Evolutionary conservation across 768 basidiomycete species (phyloP).

Genomic region (Boletus rubescentipes): DNA sequence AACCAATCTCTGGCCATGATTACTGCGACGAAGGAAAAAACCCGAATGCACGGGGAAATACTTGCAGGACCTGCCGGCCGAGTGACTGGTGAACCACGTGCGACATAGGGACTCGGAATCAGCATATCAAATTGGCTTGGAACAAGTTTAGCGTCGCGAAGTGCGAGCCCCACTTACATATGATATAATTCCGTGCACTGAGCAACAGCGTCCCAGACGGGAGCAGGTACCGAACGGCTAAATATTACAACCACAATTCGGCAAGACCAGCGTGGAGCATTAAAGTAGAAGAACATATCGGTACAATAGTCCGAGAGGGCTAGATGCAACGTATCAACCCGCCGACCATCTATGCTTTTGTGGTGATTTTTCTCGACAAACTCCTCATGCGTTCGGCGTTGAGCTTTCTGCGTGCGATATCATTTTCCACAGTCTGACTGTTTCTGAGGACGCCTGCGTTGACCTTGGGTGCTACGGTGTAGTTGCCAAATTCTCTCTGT

Average conservation of each 20-base stretch:
- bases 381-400: slow-evolving; percentile 71
- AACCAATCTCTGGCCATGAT: not conserved
- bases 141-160: too few species aligned
- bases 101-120: not conserved
- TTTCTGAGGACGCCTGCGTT: slow-evolving; percentile 51
- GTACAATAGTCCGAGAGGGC: slow-evolving; percentile 4
- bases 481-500: slow-evolving; percentile 69
- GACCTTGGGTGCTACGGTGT: slow-evolving; percentile 72
- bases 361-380: slow-evolving; percentile 52
- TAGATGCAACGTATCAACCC: not conserved
- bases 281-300: not conserved
- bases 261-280: not conserved
- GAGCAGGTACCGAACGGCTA: too few species aligned
- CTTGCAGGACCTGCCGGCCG: too few species aligned
- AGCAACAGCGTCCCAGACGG: too few species aligned
- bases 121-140: too few species aligned
- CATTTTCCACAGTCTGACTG: slow-evolving; percentile 65
- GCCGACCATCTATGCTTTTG: slow-evolving; percentile 18
- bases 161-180: too few species aligned
- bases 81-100: not conserved
- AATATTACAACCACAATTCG: not conserved
- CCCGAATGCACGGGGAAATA: too few species aligned
- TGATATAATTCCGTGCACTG: too few species aligned
- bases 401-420: slow-evolving; percentile 70
- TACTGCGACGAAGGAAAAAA: too few species aligned